Percentiles rank a stretch among this genome's conserved stretches.
Evolutionary conservation across 1,284 basidiomycete species (phyloP).

Genomic region (Dichomitus squalens): DNA sequence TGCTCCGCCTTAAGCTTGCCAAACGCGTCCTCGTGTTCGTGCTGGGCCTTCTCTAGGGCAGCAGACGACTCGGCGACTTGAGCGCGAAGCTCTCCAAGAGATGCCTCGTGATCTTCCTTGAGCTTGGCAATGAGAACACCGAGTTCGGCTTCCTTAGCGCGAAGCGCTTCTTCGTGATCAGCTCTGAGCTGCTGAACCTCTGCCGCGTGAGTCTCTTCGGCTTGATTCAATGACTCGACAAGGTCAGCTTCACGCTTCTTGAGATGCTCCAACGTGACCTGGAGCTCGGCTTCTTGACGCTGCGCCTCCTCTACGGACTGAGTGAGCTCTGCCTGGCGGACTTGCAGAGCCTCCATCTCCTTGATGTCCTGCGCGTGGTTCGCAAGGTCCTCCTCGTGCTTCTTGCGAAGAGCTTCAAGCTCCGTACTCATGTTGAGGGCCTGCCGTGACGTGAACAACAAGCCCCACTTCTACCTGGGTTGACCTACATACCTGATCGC

Average conservation of each 20-base stretch:
- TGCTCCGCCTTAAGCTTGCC: constrained; percentile 39
- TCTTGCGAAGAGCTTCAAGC: constrained; percentile 70
- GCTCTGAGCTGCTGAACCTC: constrained; percentile 48
- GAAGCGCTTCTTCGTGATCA: constrained; percentile 57
- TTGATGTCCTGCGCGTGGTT: constrained; percentile 31
- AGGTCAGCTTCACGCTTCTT: constrained; percentile 61
- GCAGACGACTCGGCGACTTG: constrained; percentile 35
- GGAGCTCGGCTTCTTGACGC: constrained; percentile 28
- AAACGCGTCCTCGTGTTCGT: constrained; percentile 39
- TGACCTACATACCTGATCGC: constrained; percentile 65
- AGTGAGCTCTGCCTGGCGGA: constrained; percentile 57
- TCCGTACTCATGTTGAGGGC: constrained; percentile 85
- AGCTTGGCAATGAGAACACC: constrained; percentile 47
- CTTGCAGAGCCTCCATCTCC: constrained; percentile 52
- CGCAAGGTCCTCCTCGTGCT: constrained; percentile 55
- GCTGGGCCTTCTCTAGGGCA: constrained; percentile 31
- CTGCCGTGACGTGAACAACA: constrained; percentile 38
- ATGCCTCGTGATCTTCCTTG: constrained; percentile 43
- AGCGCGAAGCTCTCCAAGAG: constrained; percentile 30
- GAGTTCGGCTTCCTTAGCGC: constrained; percentile 53
- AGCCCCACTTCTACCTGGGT: neutral
- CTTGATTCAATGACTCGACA: constrained; percentile 48
- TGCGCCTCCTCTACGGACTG: constrained; percentile 51
- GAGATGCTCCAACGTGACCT: constrained; percentile 49
- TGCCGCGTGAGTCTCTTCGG: constrained; percentile 47